Base-by-base conservation (phyloP, 805 yeast species). In the Ogataea nitratoaversa region DNA sequence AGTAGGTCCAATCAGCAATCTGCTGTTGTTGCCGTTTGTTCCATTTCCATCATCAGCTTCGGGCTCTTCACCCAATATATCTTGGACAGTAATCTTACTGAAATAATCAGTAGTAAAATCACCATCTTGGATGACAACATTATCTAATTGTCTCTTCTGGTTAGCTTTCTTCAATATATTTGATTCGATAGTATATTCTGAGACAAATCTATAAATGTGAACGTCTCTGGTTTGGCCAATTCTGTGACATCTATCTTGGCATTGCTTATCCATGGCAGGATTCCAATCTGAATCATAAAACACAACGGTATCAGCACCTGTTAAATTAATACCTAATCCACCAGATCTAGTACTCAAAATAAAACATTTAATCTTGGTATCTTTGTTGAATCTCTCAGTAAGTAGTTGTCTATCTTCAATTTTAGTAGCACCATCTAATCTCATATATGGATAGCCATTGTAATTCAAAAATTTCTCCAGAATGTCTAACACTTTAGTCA, bases 201-300 rank as follows among this genome's bases (percentile, higher is more conserved):
- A 85, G 19, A 93, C 98, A 63, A 93, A 84, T 46, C 99, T 71
- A 67, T 95, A 93, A 42, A 93, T 93, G 62, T 93, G 99, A 27
- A 93, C 99, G 59, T 93, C 99, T 56, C 99, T 74, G 14, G 95
- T 88, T 62, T 93, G 99, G 6, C 99, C 99, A 60, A 93, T 93
- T 70, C 99, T 83, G 62, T 93, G 99, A 66, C 98, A 93, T 62
- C 99, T 81, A 65, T 93, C 99, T 64, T 93, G 99, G 66, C 99
- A 93, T 65, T 93, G 99, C 58, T 89, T 88, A 62, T 93, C 99
- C 97, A 93, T 93, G 1, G 98, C 95, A 2, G 99, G 99, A 59
- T 93, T 93, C 99, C 99, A 91, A 64, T 91, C 99, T 2, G 96
- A 88, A 63, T 93, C 99, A 61, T 95, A 93, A 65, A 93, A 95